phyloP scores from a whole-genome alignment of 2,329 filamentous ascomycete species.

The Alternaria rosae region DNA sequence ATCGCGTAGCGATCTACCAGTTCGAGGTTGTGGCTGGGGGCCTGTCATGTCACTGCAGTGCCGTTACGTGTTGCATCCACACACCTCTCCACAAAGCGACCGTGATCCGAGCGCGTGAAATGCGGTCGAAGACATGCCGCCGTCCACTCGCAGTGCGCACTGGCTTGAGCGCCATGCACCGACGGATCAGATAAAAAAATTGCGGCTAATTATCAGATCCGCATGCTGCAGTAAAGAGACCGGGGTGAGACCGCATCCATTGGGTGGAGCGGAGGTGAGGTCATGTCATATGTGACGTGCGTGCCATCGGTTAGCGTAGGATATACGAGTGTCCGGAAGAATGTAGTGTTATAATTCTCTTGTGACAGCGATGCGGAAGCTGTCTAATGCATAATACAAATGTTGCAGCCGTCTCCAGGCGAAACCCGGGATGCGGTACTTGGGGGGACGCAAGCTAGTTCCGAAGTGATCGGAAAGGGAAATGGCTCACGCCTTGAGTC shows the following conservation, averaged over 20 bases:
- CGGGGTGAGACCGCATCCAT: background rate
- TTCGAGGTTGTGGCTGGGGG: background rate
- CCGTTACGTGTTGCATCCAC: conserved; percentile 29
- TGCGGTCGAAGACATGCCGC: background rate
- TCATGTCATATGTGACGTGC: conserved; percentile 17
- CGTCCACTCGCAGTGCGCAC: background rate
- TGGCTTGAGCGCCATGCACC: conserved; percentile 10
- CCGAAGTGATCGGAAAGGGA: background rate
- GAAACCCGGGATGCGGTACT: background rate
- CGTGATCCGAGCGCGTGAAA: conserved; percentile 25
- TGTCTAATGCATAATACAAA: conserved; percentile 1
- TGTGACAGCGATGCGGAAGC: background rate
- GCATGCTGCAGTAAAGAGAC: conserved; percentile 26
- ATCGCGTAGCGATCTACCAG: conserved; percentile 6
- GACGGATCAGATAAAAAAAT: conserved; percentile 19
- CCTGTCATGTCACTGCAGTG: conserved; percentile 8
- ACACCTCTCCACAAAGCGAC: conserved; percentile 1
- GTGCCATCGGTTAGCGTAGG: conserved; percentile 2
- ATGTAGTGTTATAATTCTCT: background rate
- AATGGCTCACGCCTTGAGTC: background rate
- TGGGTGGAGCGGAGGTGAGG: background rate
- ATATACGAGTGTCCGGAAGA: background rate
- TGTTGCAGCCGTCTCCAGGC: background rate
- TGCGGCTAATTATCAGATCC: conserved; percentile 46
- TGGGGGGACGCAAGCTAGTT: background rate